phyloP scores from a whole-genome alignment of 495 filamentous ascomycete genomes.

The Tuber magnatum region DNA sequence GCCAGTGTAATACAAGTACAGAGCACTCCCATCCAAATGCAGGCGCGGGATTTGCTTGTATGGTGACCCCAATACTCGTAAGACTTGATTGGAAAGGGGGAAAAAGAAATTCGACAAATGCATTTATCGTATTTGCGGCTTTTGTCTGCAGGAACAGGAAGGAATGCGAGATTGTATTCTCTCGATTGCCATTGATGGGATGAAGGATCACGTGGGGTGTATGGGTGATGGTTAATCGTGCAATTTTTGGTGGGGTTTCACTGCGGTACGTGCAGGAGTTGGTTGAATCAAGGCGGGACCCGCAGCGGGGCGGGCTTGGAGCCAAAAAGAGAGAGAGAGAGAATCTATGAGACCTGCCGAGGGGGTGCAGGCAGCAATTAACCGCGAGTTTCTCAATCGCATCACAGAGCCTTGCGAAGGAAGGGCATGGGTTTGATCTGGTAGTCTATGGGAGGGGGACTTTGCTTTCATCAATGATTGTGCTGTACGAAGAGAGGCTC shows the following conservation, averaged over 20 bases:
- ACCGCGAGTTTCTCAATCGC: not conserved
- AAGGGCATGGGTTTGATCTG: not conserved
- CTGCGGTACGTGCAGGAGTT: not conserved
- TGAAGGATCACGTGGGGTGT: not conserved
- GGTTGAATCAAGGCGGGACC: not conserved
- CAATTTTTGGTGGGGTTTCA: not conserved
- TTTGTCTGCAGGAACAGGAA: conserved; percentile 4
- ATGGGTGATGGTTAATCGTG: not conserved
- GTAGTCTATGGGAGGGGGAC: not conserved
- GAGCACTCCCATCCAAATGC: not conserved
- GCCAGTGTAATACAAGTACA: not conserved
- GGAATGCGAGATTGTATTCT: not conserved
- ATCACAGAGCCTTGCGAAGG: not conserved
- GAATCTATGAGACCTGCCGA: not conserved
- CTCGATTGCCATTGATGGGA: not conserved
- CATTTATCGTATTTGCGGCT: not conserved
- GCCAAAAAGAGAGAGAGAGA: not conserved
- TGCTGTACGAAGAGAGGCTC: not conserved
- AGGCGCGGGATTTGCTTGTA: not conserved
- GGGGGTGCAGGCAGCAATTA: not conserved
- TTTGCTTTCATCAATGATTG: not conserved
- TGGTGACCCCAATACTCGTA: not conserved
- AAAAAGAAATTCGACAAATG: not conserved
- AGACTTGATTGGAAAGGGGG: not conserved
- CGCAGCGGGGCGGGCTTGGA: not conserved